Base-by-base conservation (phyloP, 2,329 filamentous ascomycete species). In the Pseudopithomyces chartarum region DNA sequence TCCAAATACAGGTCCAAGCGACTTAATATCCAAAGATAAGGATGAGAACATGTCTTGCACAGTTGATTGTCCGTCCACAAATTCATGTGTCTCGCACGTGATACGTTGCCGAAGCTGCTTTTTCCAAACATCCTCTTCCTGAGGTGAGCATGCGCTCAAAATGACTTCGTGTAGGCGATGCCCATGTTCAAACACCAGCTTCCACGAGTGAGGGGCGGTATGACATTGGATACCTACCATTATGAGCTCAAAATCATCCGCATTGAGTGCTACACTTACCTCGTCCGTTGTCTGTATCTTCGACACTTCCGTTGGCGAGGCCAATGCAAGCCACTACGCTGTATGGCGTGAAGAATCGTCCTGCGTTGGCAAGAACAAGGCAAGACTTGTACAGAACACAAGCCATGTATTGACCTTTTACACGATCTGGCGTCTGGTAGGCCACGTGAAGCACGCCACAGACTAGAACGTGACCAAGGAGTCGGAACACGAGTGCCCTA, bases 131-230 rank as follows among this genome's bases (percentile, higher is more conserved):
- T 84, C 79, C 67, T 95, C 91, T 72, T 99, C 94, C 39, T 84
- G 86, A 0, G 86, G 81, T 1, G 90, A 94, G 66, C 92, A 97
- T 34, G 92, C 94, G 62, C 90, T 96, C 78, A 97, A 82, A 39
- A 97, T 87, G 15, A 97, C 77, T 75, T 98, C 94, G 71, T 91
- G 94, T 52, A 94, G 80, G 57, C 90, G 87, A 62, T 90, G 85
- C 55, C 89, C 83, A 62, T 86, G 85, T 71, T 95, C 88, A 68
- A 98, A 97, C 2, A 91, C 82, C 11, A 97, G 69, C 73, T 98
- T 99, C 94, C 93, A 98, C 1, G 92, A 95, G 73, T 91, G 91
- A 0, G 90, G 87, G 0, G 91, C 90, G 2, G 90, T 91, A 61
- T 95, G 89, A 68, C 92, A 97, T 80, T 94, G 92, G 7, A 98